Evolutionary conservation across 2,329 filamentous ascomycete species (phyloP).

Genomic region (Monascus ruber): DNA sequence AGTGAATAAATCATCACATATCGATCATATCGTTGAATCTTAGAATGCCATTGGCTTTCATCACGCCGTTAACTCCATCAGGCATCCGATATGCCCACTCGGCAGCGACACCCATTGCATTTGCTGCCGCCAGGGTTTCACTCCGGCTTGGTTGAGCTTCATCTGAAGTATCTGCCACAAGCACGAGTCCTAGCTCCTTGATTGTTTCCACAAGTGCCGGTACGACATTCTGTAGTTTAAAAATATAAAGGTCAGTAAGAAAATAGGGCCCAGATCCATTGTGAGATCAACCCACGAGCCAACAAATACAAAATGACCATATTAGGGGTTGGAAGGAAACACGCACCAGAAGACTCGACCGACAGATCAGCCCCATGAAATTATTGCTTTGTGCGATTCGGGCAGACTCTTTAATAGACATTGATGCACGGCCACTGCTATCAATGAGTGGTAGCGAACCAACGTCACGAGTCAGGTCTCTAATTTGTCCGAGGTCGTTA

Average conservation of each 20-base stretch:
- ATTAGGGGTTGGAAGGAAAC: neutral
- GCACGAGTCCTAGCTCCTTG: constrained; percentile 83
- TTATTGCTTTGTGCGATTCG: constrained; percentile 91
- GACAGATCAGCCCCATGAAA: constrained; percentile 93
- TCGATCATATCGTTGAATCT: constrained; percentile 90
- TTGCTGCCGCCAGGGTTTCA: constrained; percentile 11
- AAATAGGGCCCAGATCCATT: neutral
- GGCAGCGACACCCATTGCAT: constrained; percentile 18
- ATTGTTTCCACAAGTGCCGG: constrained; percentile 86
- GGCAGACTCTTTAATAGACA: constrained; percentile 89
- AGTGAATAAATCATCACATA: constrained; percentile 32
- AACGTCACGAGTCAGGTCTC: constrained; percentile 26
- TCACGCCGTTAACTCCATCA: constrained; percentile 74
- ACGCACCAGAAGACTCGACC: constrained; percentile 70
- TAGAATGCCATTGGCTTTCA: constrained; percentile 77
- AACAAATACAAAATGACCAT: neutral
- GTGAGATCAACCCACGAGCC: neutral
- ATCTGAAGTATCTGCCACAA: constrained; percentile 77
- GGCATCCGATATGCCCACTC: constrained; percentile 47
- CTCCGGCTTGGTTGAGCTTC: constrained; percentile 28
- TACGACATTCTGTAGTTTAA: constrained; percentile 63
- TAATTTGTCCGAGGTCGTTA: constrained; percentile 64
- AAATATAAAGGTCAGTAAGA: constrained; percentile 7
- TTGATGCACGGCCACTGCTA: constrained; percentile 59
- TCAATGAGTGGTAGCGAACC: constrained; percentile 34